Percentiles rank a stretch among this genome's conserved stretches.
Conservation (phyloP, 176 grass and related monocot genomes). For the Carex myosuroides region DNA sequence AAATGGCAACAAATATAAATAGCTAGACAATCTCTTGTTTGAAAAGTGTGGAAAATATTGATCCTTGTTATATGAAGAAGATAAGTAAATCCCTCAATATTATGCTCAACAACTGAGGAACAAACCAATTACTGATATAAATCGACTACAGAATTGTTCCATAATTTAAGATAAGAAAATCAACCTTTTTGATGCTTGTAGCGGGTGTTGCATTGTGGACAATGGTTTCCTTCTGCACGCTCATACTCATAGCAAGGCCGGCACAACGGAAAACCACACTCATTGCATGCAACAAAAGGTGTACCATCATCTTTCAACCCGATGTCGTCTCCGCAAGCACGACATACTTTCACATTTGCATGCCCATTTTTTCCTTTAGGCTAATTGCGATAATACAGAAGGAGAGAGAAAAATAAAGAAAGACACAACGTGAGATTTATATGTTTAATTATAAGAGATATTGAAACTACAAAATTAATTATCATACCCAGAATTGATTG, state of each 20-base stretch:
- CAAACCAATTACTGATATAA: background rate
- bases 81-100: background rate
- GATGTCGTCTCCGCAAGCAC: conserved; percentile 70
- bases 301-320: conserved; percentile 41
- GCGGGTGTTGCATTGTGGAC: conserved; percentile 88
- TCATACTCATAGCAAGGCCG: conserved; percentile 84
- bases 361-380: conserved; percentile 27
- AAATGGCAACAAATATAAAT: background rate
- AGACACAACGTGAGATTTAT: background rate
- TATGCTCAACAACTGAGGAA: background rate
- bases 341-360: conserved; percentile 52
- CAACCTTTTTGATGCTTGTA: conserved; percentile 90
- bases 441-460: background rate
- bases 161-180: background rate
- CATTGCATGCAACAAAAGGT: conserved; percentile 72
- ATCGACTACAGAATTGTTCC: background rate
- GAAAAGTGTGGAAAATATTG: background rate
- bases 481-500: background rate
- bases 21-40: background rate
- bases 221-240: conserved; percentile 59
- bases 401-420: background rate
- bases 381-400: conserved; percentile 14
- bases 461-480: background rate
- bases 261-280: conserved; percentile 87
- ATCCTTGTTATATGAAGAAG: background rate